Percentiles rank a stretch among this genome's conserved stretches.
Evolutionary conservation across 1,284 basidiomycete genomes (phyloP).

Genomic region (Ganoderma sinense): DNA sequence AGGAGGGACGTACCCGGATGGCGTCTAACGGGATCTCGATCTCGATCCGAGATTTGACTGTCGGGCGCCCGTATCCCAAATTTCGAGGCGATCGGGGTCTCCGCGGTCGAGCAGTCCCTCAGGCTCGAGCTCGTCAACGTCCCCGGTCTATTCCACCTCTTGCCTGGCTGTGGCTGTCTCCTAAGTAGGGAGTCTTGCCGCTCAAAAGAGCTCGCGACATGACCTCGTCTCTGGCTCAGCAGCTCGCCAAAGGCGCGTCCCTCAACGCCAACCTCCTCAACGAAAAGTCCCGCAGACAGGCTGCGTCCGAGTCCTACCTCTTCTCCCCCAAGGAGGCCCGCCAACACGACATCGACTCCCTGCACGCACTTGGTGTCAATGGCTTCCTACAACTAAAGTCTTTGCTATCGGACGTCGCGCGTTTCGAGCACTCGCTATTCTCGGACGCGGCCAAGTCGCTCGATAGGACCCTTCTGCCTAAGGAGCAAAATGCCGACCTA

Average conservation of each 20-base stretch:
- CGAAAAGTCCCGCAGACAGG: slow-evolving; percentile 63
- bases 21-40: not conserved
- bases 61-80: not conserved
- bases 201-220: slow-evolving; percentile 38
- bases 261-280: slow-evolving; percentile 72
- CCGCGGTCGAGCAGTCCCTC: not conserved
- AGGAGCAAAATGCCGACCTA: slow-evolving; percentile 70
- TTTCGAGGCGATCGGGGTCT: not conserved
- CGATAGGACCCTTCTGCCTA: slow-evolving; percentile 85
- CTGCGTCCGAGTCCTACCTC: slow-evolving; percentile 81
- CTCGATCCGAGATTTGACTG: not conserved
- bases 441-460: slow-evolving; percentile 78
- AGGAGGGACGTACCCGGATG: too few relatives aligned
- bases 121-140: not conserved
- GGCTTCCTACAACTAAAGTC: slow-evolving; percentile 82
- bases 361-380: slow-evolving; percentile 85
- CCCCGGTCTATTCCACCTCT: not conserved
- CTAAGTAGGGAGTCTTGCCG: not conserved
- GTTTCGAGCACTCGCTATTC: slow-evolving; percentile 84
- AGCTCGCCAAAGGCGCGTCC: slow-evolving; percentile 84
- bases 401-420: slow-evolving; percentile 68
- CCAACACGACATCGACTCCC: slow-evolving; percentile 86
- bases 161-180: not conserved
- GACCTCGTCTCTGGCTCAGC: slow-evolving; percentile 84
- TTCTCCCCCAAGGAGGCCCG: slow-evolving; percentile 86